These are phyloP conservation scores for Cryptosporidium meleagridis DNA, from an alignment of 169 alveolate species.

Conservation along the genomic window DNA sequence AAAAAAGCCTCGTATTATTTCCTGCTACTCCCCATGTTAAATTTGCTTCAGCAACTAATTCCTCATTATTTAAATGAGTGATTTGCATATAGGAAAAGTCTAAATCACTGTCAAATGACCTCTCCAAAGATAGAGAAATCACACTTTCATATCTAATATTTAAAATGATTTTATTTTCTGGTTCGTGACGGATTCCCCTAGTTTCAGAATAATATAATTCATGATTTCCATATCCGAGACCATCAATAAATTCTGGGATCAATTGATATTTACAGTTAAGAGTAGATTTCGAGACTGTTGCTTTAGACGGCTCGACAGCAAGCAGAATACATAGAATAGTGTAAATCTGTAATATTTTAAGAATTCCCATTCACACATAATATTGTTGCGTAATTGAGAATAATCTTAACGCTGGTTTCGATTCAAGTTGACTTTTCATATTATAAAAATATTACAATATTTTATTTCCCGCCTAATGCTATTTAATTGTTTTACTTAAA, in stretches of 20 bases:
- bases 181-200: slow-evolving; percentile 43
- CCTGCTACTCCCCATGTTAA: slow-evolving; percentile 74
- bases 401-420: background rate
- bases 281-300: slow-evolving; percentile 29
- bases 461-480: background rate
- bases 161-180: slow-evolving; percentile 37
- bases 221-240: slow-evolving; percentile 37
- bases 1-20: slow-evolving; percentile 53
- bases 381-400: background rate
- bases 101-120: slow-evolving; percentile 50
- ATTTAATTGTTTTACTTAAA: background rate
- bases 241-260: slow-evolving; percentile 53
- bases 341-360: background rate
- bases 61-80: background rate
- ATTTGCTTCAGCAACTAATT: slow-evolving; percentile 5
- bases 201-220: slow-evolving; percentile 52
- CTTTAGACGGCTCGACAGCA: background rate
- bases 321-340: background rate
- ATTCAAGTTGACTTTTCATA: background rate
- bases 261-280: slow-evolving; percentile 56
- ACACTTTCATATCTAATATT: slow-evolving; percentile 37
- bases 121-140: slow-evolving; percentile 39
- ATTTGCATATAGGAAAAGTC: slow-evolving; percentile 46
- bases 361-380: slow-evolving; percentile 66
- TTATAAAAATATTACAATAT: background rate